Evolutionary conservation across 192 early-diverging fungal species (phyloP), one percentile per base, ranked within the genome.

Genomic region (Funneliformis mosseae): DNA sequence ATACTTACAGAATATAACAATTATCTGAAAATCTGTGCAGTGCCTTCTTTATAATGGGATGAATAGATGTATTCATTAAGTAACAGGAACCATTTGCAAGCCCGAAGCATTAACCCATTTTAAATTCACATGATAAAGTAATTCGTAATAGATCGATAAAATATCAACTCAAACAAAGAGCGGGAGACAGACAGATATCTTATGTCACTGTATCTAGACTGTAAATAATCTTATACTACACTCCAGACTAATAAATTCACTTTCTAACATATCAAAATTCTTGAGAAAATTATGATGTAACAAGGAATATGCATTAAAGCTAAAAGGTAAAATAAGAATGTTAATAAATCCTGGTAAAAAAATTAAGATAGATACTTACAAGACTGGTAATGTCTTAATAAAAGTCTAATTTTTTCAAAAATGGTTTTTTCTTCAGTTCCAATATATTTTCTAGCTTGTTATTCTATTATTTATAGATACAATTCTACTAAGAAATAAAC

Each of bases 231-330:
- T n/a, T n/a, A n/a, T n/a, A n/a, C n/a, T n/a, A n/a, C n/a, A n/a
- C n/a, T n/a, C n/a, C n/a, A n/a, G n/a, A n/a, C n/a, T n/a, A n/a
- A 79, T 79, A 25, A 55, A 79, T 45, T 79, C 77, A 11, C 70
- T 67, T 69, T 79, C 67, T 8, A 41, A 6, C 66, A 79, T 67
- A 38, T 79, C n/a, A 4, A 27, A 38, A 46, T 79, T 69, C 14
- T 79, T 79, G 25, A 79, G 28, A 16, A 67, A 67, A 55, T 79
- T 79, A n/a, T 79, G 28, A 38, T 55, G 7, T 10, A 60, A 11
- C 74, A 76, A 23, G 3, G 55, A 55, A 76, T 38, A 76, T 46
- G 67, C 41, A 70, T 79, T 67, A 60, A 79, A 59, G 59, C 77
- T 79, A 69, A 59, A 66, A 77, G 45, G 27, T 18, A 70, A 59